Conservation (phyloP, 192 early-diverging fungal species). For the Coemansia sp. region DNA sequence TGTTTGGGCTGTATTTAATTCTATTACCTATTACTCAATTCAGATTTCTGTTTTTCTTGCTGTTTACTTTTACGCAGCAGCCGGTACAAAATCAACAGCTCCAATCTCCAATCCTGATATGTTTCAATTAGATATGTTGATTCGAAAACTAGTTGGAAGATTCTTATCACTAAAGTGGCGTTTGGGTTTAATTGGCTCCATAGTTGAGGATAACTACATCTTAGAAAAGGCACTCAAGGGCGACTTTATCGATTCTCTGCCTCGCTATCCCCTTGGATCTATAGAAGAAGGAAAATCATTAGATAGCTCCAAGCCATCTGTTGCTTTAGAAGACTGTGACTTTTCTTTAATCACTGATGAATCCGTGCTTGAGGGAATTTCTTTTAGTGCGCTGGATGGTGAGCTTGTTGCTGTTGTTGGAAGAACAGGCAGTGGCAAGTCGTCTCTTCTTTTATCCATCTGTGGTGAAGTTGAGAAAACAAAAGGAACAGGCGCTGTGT, state of each 20-base stretch:
- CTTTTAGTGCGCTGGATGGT: slow-evolving; percentile 20
- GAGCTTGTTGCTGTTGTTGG: slow-evolving; percentile 60
- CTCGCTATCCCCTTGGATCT: neutral
- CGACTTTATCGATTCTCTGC: slow-evolving; percentile 21
- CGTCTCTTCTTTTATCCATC: slow-evolving; percentile 60
- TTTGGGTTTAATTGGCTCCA: neutral
- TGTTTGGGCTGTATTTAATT: slow-evolving; percentile 12
- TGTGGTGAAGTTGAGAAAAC: slow-evolving; percentile 54
- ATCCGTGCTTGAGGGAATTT: slow-evolving; percentile 8
- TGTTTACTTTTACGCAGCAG: slow-evolving; percentile 4
- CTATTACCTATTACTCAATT: neutral
- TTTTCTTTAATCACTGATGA: slow-evolving; percentile 12
- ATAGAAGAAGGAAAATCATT: neutral
- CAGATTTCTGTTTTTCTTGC: neutral
- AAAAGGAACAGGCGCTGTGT: slow-evolving; percentile 23
- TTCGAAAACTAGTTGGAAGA: slow-evolving; percentile 5
- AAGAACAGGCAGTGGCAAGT: slow-evolving; percentile 63
- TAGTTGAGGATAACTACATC: neutral
- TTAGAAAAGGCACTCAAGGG: slow-evolving; percentile 23
- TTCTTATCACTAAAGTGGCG: neutral
- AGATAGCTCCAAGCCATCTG: neutral
- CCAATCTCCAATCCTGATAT: slow-evolving; percentile 22
- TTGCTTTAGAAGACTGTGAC: slow-evolving; percentile 12
- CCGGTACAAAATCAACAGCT: no score
- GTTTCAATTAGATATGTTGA: slow-evolving; percentile 13